Base-by-base conservation (phyloP, 108 stramenopile genomes). In the Schizochytrium sp. region DNA sequence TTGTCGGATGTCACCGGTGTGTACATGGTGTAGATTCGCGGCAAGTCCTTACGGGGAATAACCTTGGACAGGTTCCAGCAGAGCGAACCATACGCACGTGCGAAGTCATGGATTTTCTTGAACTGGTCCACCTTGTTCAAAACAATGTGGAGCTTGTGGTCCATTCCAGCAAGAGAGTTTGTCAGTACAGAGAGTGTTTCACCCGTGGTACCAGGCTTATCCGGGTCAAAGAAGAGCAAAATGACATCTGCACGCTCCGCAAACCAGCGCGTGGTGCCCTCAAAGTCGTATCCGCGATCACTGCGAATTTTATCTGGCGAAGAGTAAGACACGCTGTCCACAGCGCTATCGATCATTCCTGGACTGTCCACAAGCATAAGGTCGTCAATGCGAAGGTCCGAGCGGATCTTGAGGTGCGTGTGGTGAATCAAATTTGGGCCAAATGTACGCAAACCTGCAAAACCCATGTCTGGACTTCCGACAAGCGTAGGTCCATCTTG, bases 1-100 rank as follows among this genome's bases (percentile, higher is more conserved):
- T 91, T 87, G 28, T 90, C 89, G 56, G 53, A 38, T 38, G 76
- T 83, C 8, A 90, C 88, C 0, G 98, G 98, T 57, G 98, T 90
- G 89, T 98, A 99, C 98, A 98, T 99, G 88, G 99, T 99, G 91
- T 97, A 99, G 88, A 99, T 98, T 56, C 97, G 96, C 7, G 99
- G 99, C 46, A 99, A 90, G 92, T 99, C 99, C 91, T 94, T 94
- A 17, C 92, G 93, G 2, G 60, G 92, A 41, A 92, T 92, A 40
- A 94, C 94, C 94, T 99, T 99, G 91, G 94, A 94, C 38, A 99
- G 92, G 94, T 99, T 99, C 99, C 99, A 99, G 93, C 99, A 98
- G 17, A 98, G 93, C 1, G 96, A 96, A 38, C 99, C 99, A 90
- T 99, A 99, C 42, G 99, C 98, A 42, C 99, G 93, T 15, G 99